Evolutionary conservation across 768 basidiomycete species (phyloP).

Genomic region (Punctularia strigosozonata): DNA sequence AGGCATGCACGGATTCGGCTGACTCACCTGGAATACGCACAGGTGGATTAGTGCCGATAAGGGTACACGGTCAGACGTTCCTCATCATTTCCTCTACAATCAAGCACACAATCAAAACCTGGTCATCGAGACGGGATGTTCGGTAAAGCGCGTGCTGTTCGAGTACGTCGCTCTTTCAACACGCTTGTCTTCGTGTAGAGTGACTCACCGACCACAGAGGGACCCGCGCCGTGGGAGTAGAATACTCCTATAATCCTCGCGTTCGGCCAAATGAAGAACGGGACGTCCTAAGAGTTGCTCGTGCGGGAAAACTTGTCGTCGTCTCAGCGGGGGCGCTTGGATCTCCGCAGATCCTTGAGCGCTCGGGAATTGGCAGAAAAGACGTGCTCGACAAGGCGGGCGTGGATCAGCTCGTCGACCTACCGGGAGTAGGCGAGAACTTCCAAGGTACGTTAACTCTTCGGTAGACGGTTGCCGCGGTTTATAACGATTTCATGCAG

Average conservation of each 20-base stretch:
- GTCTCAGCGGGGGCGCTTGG: conserved; percentile 29
- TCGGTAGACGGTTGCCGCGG: not conserved
- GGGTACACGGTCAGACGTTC: conserved; percentile 44
- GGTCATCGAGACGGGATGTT: conserved; percentile 17
- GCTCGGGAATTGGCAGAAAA: conserved; percentile 31
- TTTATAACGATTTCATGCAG: not conserved
- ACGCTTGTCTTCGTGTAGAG: too few relatives aligned
- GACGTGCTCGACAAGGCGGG: conserved; percentile 16
- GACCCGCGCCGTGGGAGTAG: conserved; percentile 24
- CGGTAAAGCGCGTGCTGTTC: conserved; percentile 23
- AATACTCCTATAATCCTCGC: conserved; percentile 19
- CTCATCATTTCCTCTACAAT: conserved; percentile 30
- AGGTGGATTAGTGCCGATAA: conserved; percentile 46
- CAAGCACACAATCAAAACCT: conserved; percentile 19
- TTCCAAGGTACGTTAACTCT: conserved; percentile 18
- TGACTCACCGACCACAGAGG: conserved; percentile 11
- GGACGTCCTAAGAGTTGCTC: conserved; percentile 9
- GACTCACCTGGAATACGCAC: too few relatives aligned
- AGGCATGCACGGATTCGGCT: too few relatives aligned
- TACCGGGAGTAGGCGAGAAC: conserved; percentile 32
- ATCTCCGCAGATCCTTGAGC: conserved; percentile 40
- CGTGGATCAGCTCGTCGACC: conserved; percentile 19
- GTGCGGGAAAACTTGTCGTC: conserved; percentile 24
- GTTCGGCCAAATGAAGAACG: conserved; percentile 9
- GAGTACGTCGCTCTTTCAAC: conserved; percentile 25